Base-by-base conservation (phyloP, 2,329 filamentous ascomycete species). In the Curvularia sp. region DNA sequence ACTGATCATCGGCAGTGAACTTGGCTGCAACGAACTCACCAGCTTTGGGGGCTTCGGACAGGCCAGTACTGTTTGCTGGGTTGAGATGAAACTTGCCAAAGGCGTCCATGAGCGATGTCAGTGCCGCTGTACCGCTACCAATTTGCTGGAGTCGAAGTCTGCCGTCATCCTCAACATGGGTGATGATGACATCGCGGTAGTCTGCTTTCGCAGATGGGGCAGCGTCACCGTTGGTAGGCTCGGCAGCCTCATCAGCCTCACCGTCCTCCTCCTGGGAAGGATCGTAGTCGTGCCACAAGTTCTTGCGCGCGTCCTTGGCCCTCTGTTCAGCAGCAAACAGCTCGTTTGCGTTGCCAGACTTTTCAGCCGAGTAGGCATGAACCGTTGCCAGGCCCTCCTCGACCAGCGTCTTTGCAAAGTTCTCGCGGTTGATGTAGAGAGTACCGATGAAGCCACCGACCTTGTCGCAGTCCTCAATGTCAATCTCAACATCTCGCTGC, bases 361-460 rank as follows among this genome's bases (percentile, higher is more conserved):
- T 96, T 80, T 99, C 94, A 0, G 95, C 95, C 23, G 94, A 97
- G 81, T 97, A 98, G 55, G 89, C 88, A 76, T 98, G 94, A 15
- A 99, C 94, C 19, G 89, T 89, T 15, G 95, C 94, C 28, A 97
- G 84, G 61, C 95, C 95, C 79, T 99, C 95, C 78, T 98, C 95
- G 1, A 99, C 87, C 1, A 99, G 85, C 2, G 92, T 78, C 82
- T 97, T 97, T 71, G 93, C 92, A 74, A 99, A 96, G 81, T 91
- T 98, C 80, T 98, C 94, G 52, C 93, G 91, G 82, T 93, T 94
- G 76, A 99, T 86, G 77, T 93, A 97, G 23, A 99, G 84, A 13
- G 92, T 91, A 54, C 95, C 95, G 67, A 99, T 98, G 82, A 99
- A 99, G 36, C 95, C 95, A 70, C 95, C 95, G 25, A 95, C 89